Conservation (phyloP, 805 yeast genomes). For the Metschnikowia sp. region DNA sequence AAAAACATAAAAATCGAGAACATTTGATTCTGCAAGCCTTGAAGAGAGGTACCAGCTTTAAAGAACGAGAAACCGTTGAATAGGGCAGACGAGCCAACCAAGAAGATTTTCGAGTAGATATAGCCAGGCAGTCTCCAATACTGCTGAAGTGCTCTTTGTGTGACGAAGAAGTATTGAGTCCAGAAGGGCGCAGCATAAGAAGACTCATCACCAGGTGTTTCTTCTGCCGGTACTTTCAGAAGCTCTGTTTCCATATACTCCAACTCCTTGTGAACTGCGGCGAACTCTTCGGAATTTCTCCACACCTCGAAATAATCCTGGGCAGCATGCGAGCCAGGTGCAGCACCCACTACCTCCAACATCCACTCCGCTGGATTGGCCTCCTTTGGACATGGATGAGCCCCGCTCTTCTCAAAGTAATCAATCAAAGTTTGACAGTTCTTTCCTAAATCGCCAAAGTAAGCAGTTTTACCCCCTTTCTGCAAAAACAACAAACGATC, state of each 20-base stretch:
- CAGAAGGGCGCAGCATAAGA: constrained; percentile 17
- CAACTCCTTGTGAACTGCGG: constrained; percentile 57
- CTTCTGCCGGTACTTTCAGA: constrained; percentile 17
- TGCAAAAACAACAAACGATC: constrained; percentile 65
- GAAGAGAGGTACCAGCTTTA: constrained; percentile 58
- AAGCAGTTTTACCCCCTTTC: constrained; percentile 76
- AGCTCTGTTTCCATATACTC: constrained; percentile 61
- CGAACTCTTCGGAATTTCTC: constrained; percentile 63
- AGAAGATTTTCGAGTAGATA: constrained; percentile 56
- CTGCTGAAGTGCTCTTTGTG: constrained; percentile 33
- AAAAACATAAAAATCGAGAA: constrained; percentile 46
- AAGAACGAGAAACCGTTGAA: constrained; percentile 74
- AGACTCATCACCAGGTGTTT: constrained; percentile 21
- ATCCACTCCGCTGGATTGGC: constrained; percentile 55
- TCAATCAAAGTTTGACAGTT: constrained; percentile 54
- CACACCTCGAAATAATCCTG: constrained; percentile 77
- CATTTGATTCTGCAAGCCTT: constrained; percentile 64
- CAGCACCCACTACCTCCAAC: constrained; percentile 82
- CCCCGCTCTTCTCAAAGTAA: constrained; percentile 72
- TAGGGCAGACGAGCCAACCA: constrained; percentile 51
- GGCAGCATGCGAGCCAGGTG: constrained; percentile 71
- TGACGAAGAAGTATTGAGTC: constrained; percentile 16
- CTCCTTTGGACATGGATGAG: constrained; percentile 50
- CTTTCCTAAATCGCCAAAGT: constrained; percentile 77
- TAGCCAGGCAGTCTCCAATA: constrained; percentile 62